Conservation (phyloP, 2,329 filamentous ascomycete genomes). For the Nakataea oryzae region DNA sequence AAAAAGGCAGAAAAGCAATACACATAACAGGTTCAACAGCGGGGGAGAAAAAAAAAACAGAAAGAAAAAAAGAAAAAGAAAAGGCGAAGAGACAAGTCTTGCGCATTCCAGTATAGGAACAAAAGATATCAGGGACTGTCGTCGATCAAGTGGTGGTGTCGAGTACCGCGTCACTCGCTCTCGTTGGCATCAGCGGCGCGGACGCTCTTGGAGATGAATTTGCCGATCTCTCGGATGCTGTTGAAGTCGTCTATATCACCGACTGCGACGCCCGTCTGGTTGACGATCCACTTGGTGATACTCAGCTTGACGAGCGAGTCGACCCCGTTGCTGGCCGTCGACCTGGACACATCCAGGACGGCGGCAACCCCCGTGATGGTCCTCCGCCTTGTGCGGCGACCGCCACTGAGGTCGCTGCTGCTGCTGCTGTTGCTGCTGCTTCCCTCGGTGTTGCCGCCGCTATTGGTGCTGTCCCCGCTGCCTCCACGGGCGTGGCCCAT, state of each 20-base stretch:
- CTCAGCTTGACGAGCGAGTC: slow-evolving; percentile 14
- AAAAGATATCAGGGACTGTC: not conserved
- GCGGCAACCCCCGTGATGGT: not conserved
- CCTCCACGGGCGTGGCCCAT: not conserved
- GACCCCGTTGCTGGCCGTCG: slow-evolving; percentile 11
- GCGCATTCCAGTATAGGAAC: too few relatives aligned
- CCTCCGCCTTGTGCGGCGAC: not conserved
- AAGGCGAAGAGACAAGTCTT: not conserved
- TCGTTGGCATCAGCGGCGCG: not conserved
- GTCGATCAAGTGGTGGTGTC: not conserved
- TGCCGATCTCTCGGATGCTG: slow-evolving; percentile 9
- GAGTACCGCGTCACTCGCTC: not conserved
- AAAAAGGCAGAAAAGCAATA: too few relatives aligned
- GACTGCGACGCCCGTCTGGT: slow-evolving; percentile 10
- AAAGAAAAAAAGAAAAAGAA: slow-evolving; percentile 1
- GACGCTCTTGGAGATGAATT: slow-evolving; percentile 5
- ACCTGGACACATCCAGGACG: not conserved
- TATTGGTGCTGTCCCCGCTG: not conserved
- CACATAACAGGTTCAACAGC: not conserved
- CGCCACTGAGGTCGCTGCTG: not conserved
- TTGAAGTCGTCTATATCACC: slow-evolving; percentile 10
- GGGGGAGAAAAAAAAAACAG: slow-evolving; percentile 1
- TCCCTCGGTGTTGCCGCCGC: not conserved
- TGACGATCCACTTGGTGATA: slow-evolving; percentile 11
- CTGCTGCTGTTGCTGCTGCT: not conserved